Conservation (phyloP, 177 flowering plant species). For the Vitis hybrid region DNA sequence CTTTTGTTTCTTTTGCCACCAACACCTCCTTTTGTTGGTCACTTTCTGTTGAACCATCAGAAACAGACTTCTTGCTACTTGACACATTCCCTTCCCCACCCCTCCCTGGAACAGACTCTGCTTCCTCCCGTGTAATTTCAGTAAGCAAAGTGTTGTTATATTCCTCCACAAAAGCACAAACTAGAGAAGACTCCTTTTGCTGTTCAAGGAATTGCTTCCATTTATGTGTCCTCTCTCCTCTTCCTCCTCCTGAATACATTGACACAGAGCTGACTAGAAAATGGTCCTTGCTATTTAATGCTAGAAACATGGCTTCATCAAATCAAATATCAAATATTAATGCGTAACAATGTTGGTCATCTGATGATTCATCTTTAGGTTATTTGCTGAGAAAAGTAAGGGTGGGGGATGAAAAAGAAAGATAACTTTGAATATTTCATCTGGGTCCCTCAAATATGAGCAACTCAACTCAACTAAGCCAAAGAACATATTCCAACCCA, state of each 20-base stretch:
- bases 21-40: slow-evolving; percentile 20
- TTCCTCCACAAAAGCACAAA: slow-evolving; percentile 32
- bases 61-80: slow-evolving; percentile 19
- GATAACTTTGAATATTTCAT: too few relatives aligned
- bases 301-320: too few relatives aligned
- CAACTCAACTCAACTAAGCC: too few relatives aligned
- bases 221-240: slow-evolving; percentile 85
- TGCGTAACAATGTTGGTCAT: too few relatives aligned
- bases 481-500: too few relatives aligned
- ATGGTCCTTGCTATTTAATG: too few relatives aligned
- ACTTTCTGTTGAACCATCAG: slow-evolving; percentile 29
- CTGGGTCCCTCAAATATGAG: too few relatives aligned
- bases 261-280: too few relatives aligned
- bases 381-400: too few relatives aligned
- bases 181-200: slow-evolving; percentile 42
- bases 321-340: too few relatives aligned
- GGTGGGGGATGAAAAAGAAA: too few relatives aligned
- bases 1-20: slow-evolving; percentile 22
- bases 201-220: slow-evolving; percentile 77
- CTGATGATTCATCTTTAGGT: too few relatives aligned
- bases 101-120: slow-evolving; percentile 16
- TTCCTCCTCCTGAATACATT: slow-evolving; percentile 75
- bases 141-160: slow-evolving; percentile 13
- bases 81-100: slow-evolving; percentile 36
- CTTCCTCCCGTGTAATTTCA: slow-evolving; percentile 22